Evolutionary conservation across 345 rosid genomes (phyloP).

Genomic region (Eucalyptus pumila): DNA sequence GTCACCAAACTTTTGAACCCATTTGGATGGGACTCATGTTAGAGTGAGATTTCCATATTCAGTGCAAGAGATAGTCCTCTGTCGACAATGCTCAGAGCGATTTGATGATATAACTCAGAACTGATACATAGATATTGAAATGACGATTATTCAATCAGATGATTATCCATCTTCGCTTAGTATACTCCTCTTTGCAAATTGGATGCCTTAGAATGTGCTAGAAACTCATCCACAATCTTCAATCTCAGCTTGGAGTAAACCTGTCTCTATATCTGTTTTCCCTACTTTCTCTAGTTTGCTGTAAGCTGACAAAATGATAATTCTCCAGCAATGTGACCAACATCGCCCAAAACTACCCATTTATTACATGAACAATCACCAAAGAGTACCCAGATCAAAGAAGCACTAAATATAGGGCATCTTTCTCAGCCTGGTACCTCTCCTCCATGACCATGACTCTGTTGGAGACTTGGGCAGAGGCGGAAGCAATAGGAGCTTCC

Average conservation of each 20-base stretch:
- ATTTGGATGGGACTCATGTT: neutral
- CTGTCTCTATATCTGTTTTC: neutral
- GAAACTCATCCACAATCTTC: neutral
- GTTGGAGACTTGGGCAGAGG: constrained; percentile 89
- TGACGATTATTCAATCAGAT: neutral
- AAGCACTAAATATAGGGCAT: constrained; percentile 10
- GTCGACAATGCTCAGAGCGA: neutral
- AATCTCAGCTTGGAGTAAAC: neutral
- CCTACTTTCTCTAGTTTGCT: neutral
- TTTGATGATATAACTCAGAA: neutral
- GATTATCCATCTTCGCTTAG: neutral
- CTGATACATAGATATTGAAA: neutral
- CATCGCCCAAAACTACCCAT: neutral
- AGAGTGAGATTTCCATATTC: neutral
- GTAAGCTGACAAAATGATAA: neutral
- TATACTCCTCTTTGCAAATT: neutral
- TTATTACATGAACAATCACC: neutral
- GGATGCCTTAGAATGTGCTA: neutral
- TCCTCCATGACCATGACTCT: constrained; percentile 86
- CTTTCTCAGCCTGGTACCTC: constrained; percentile 23
- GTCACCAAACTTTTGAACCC: neutral
- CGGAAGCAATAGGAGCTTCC: constrained; percentile 70
- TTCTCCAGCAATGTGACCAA: neutral
- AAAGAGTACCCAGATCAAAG: neutral
- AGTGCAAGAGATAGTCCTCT: neutral